Conservation (phyloP, 176 grass and related monocot genomes). For the Melocanna baccifera region DNA sequence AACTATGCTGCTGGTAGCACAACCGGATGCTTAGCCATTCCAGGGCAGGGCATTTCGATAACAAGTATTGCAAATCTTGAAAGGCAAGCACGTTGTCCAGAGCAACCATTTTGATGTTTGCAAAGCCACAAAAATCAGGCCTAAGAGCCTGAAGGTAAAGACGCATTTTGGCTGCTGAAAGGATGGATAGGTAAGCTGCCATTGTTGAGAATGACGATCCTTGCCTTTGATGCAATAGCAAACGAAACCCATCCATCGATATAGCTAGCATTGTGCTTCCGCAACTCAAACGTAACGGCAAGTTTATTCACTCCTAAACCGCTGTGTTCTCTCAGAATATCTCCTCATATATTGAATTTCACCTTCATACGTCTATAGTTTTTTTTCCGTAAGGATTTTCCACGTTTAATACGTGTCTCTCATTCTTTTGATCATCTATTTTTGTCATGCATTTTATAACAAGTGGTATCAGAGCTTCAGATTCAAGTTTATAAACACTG, state of each 20-base stretch:
- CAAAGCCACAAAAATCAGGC: neutral
- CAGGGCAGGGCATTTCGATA: slow-evolving; percentile 13
- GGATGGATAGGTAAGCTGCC: slow-evolving; percentile 8
- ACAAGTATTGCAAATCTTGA: neutral
- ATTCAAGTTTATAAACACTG: too few species aligned
- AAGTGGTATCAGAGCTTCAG: too few species aligned
- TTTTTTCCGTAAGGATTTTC: too few species aligned
- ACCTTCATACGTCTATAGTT: too few species aligned
- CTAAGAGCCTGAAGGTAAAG: neutral
- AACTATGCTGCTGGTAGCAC: neutral
- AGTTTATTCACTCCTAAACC: slow-evolving; percentile 1
- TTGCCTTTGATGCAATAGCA: slow-evolving; percentile 11
- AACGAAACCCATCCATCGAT: slow-evolving; percentile 33
- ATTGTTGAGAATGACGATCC: neutral
- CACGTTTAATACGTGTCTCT: too few species aligned
- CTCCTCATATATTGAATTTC: too few species aligned
- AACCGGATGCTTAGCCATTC: slow-evolving; percentile 2
- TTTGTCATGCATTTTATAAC: too few species aligned
- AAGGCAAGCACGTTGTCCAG: slow-evolving; percentile 1
- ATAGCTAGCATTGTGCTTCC: slow-evolving; percentile 5
- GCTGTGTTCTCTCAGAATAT: neutral
- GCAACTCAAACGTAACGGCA: neutral
- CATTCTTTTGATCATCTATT: too few species aligned
- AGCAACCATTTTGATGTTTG: slow-evolving; percentile 18
- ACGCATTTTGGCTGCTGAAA: slow-evolving; percentile 2